Percentiles rank a stretch among this genome's conserved stretches.
phyloP scores from a whole-genome alignment of 768 basidiomycete species.

The Gelatoporia subvermispora region DNA sequence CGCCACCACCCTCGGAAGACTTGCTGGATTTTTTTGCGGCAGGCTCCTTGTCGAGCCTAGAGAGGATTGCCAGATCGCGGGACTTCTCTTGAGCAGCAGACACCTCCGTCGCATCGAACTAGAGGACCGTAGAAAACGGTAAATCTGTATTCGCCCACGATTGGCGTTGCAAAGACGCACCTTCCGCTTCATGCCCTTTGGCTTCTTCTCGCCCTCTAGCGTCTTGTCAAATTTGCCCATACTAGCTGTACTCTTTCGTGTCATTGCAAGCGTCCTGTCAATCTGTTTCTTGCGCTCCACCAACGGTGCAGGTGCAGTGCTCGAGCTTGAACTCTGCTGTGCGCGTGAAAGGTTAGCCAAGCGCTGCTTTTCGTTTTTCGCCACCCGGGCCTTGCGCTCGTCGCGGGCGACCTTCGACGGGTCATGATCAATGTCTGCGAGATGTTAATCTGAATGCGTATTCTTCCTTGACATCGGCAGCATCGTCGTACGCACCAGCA shows the following conservation, averaged over 20 bases:
- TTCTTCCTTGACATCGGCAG: background rate
- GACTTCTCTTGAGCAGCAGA: constrained; percentile 65
- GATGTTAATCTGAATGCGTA: background rate
- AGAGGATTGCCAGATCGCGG: constrained; percentile 67
- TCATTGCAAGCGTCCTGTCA: constrained; percentile 26
- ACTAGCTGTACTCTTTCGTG: constrained; percentile 84
- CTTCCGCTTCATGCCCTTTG: constrained; percentile 89
- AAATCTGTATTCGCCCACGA: background rate
- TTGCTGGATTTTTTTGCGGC: constrained; percentile 59
- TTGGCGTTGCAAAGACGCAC: constrained; percentile 33
- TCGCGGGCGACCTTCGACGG: constrained; percentile 70
- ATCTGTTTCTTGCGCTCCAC: constrained; percentile 39
- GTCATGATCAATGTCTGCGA: constrained; percentile 70
- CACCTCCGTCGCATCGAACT: constrained; percentile 85
- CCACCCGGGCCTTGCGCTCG: constrained; percentile 75
- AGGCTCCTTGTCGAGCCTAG: constrained; percentile 61
- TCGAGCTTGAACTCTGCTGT: constrained; percentile 30
- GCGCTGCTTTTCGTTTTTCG: constrained; percentile 81
- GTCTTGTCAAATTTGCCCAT: constrained; percentile 92
- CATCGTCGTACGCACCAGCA: constrained; percentile 56
- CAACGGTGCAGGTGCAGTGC: constrained; percentile 3
- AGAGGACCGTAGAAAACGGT: constrained; percentile 3
- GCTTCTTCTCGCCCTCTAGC: constrained; percentile 88
- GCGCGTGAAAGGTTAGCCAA: constrained; percentile 67
- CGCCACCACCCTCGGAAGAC: constrained; percentile 39